Base-by-base conservation (phyloP, 108 stramenopile species). In the Asterionellopsis glacialis region DNA sequence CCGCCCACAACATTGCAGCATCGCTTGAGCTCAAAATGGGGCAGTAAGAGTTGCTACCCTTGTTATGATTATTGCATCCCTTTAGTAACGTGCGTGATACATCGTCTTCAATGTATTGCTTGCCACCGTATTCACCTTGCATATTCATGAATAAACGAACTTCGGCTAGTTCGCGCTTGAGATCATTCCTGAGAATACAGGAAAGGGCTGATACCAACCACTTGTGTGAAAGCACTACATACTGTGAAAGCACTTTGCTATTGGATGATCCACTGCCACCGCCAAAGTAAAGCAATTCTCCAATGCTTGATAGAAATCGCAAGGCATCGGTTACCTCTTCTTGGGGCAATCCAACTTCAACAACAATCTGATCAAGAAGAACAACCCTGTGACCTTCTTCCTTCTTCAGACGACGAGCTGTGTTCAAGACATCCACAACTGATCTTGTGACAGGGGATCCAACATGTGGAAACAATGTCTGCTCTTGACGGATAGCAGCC, bases 151-250 rank as follows among this genome's bases (percentile, higher is more conserved):
- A 74, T 0, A 57, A 50, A 41, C 76, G 16, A 38, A 75, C 62
- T n/a, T 81, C 75, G 1, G 24, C 45, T 25, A 82, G 45, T 59
- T 82, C 75, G 40, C 72, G 61, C 42, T 82, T 64, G 55, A 82
- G 57, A 52, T 77, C 73, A n/a, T 76, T 76, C 25, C 73, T 45
- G 2, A 92, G 61, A 60, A 92, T 81, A 49, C 85, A 84, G 10
- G 76, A 82, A 51, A 88, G 70, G 3, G 83, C 87, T 39, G 84
- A 75, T 39, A 87, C 83, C 5, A 92, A 67, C 91, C 90, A 92
- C 45, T 80, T 72, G 4, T 83, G 90, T 41, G 70, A 79, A 28
- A 92, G 60, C 43, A 91, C 73, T 22, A 87, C 63, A 45, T 75
- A 87, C 15, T 81, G 66, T 2, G 76, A 79, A 1, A 86, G 67